Percentiles rank a stretch among this genome's conserved stretches.
Conservation (phyloP, 768 basidiomycete genomes). For the Psilocybe sp. region DNA sequence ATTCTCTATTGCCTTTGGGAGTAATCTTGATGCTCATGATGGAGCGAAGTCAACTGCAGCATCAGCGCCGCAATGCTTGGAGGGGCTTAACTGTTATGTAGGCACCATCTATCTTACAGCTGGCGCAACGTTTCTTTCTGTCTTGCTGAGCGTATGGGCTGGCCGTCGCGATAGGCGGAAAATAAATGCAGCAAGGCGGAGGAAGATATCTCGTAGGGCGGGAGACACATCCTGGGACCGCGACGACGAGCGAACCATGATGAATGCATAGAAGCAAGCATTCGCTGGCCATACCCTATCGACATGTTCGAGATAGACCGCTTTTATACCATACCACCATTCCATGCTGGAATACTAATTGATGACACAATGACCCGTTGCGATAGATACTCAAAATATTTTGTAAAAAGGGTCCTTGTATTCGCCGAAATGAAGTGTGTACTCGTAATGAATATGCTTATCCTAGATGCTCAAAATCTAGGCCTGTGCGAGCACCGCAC, state of each 20-base stretch:
- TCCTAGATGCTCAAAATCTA: not conserved
- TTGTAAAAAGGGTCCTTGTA: too few species aligned
- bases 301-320: too few species aligned
- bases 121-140: slow-evolving; percentile 40
- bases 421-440: too few species aligned
- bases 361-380: too few species aligned
- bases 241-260: not conserved
- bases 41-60: slow-evolving; percentile 2
- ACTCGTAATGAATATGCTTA: too few species aligned
- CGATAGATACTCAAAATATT: too few species aligned
- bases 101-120: slow-evolving; percentile 53
- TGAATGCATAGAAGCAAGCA: too few species aligned
- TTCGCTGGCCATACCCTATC: too few species aligned
- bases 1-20: slow-evolving; percentile 82
- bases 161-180: slow-evolving; percentile 44
- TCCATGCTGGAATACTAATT: too few species aligned
- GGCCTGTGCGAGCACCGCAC: slow-evolving; percentile 1
- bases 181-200: slow-evolving; percentile 14
- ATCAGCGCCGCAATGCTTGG: slow-evolving; percentile 43
- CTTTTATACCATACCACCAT: too few species aligned
- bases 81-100: slow-evolving; percentile 60
- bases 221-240: not conserved
- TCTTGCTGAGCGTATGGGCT: slow-evolving; percentile 49
- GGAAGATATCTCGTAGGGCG: slow-evolving; percentile 3
- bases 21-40: slow-evolving; percentile 74